Conservation (phyloP, 768 basidiomycete genomes). For the Xerocomellus amylosporus region DNA sequence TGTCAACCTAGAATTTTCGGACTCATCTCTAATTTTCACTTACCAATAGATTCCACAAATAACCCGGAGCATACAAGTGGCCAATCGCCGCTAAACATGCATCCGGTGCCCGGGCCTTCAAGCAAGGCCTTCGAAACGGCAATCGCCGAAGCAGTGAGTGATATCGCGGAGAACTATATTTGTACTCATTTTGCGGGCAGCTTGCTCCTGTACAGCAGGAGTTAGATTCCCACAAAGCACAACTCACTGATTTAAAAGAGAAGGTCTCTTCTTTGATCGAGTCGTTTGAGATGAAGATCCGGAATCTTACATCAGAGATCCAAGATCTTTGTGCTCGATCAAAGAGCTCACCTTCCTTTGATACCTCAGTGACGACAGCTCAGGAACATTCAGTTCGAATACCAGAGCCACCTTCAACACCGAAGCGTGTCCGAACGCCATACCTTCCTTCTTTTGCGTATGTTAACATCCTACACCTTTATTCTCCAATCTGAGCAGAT, state of each 20-base stretch:
- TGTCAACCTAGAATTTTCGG: background rate
- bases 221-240: constrained; percentile 44
- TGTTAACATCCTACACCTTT: constrained; percentile 3
- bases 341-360: constrained; percentile 8
- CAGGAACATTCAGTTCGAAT: constrained; percentile 22
- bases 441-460: constrained; percentile 26
- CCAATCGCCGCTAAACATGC: constrained; percentile 5
- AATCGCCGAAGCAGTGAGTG: constrained; percentile 33
- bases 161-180: background rate
- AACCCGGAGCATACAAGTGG: background rate
- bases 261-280: constrained; percentile 30
- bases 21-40: background rate
- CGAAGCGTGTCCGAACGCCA: constrained; percentile 34
- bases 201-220: constrained; percentile 52
- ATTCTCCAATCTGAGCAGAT: constrained; percentile 11
- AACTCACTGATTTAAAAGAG: constrained; percentile 37
- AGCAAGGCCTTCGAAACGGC: constrained; percentile 14
- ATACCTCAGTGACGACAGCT: constrained; percentile 4
- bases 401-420: constrained; percentile 33
- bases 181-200: constrained; percentile 29
- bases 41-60: constrained; percentile 6
- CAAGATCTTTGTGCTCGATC: constrained; percentile 28
- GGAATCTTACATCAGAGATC: constrained; percentile 35
- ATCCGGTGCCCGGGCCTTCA: constrained; percentile 2
- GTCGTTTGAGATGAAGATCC: constrained; percentile 38